Percentiles rank a stretch among this genome's conserved stretches.
These are phyloP conservation scores for Phaeosphaeriaceae sp. DNA, from an alignment of 2,329 filamentous ascomycete genomes.

Conservation along the genomic window DNA sequence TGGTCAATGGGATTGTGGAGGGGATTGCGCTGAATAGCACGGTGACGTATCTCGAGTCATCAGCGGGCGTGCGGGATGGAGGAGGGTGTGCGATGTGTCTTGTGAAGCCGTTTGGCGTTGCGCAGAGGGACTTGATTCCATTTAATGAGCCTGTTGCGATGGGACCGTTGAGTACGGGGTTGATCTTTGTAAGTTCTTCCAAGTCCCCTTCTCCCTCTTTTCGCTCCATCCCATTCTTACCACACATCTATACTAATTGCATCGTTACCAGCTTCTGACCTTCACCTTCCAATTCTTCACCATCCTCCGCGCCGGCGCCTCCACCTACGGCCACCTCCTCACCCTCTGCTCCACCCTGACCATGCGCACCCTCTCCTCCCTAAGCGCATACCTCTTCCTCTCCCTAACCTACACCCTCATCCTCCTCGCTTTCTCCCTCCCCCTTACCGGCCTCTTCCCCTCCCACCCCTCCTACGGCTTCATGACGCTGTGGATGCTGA, in stretches of 20 bases:
- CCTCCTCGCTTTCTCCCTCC: conserved; percentile 9
- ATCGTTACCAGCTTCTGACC: conserved; percentile 3
- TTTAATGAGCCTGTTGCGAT: neutral
- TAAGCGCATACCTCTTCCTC: conserved; percentile 9
- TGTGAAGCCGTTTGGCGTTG: neutral
- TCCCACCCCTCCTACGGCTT: conserved; percentile 3
- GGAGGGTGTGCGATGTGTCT: too few relatives aligned
- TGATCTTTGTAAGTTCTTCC: neutral
- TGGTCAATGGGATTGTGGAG: neutral
- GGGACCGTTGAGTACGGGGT: neutral
- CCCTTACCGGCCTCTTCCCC: conserved; percentile 7
- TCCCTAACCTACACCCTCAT: conserved; percentile 13
- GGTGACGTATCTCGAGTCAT: neutral
- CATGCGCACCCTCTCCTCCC: conserved; percentile 6
- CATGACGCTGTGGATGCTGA: conserved; percentile 12
- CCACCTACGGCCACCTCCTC: conserved; percentile 7
- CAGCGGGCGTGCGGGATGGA: too few relatives aligned
- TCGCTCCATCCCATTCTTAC: neutral
- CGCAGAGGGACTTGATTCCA: neutral
- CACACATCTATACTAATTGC: neutral
- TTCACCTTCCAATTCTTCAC: conserved; percentile 3
- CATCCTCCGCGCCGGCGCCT: neutral
- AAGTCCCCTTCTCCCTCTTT: neutral
- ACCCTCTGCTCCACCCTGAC: conserved; percentile 5
- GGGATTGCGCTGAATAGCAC: neutral